phyloP scores from a whole-genome alignment of 2,329 filamentous ascomycete species.

The Ophiostoma pallidulum region DNA sequence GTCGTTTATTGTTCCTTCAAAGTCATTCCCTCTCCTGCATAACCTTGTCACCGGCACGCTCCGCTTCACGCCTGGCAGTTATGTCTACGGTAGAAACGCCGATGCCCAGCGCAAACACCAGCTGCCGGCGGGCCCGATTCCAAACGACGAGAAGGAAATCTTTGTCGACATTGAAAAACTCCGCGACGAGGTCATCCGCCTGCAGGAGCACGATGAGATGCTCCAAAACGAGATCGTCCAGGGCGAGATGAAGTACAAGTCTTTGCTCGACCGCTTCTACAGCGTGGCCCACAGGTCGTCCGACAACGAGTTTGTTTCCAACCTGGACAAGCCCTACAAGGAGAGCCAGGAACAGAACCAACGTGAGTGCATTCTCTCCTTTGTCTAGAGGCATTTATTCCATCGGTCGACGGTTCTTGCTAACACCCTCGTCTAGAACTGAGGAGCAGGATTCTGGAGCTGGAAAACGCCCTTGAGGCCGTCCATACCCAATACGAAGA shows the following conservation, averaged over 20 bases:
- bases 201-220: conserved; percentile 20
- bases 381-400: no score
- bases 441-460: conserved; percentile 12
- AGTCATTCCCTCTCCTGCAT: conserved; percentile 18
- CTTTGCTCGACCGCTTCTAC: conserved; percentile 15
- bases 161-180: conserved; percentile 27
- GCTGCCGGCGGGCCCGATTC: conserved; percentile 12
- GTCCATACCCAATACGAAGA: conserved; percentile 12
- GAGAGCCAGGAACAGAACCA: conserved; percentile 12
- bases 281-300: conserved; percentile 7
- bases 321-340: conserved; percentile 7
- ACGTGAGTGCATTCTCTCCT: no score
- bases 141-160: conserved; percentile 18
- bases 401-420: background rate
- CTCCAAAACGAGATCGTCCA: conserved; percentile 18
- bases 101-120: conserved; percentile 8
- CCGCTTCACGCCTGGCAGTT: conserved; percentile 14
- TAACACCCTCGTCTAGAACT: conserved; percentile 3
- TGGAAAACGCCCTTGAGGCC: conserved; percentile 13
- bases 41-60: conserved; percentile 17
- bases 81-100: conserved; percentile 8
- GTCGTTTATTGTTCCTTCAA: conserved; percentile 17
- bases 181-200: conserved; percentile 23
- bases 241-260: conserved; percentile 17
- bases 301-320: conserved; percentile 8